Evolutionary conservation across 352 stramenopile species (phyloP).

Genomic region (Phytophthora agathidicida): DNA sequence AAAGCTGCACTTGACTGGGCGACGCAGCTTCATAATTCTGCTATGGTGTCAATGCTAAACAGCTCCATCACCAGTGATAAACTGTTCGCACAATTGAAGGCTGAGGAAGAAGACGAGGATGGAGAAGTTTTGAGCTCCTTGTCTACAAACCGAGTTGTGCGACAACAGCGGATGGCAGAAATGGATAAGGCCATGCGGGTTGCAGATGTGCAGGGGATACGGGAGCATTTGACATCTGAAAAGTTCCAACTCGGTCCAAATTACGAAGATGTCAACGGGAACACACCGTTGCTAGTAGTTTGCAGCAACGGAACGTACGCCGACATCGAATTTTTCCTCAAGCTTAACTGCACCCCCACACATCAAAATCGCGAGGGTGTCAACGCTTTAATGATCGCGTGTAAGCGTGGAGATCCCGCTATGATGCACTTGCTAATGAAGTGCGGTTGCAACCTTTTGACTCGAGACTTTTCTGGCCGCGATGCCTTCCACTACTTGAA

Average conservation of each 20-base stretch:
- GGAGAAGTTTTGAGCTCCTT: constrained; percentile 12
- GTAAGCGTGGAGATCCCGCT: constrained; percentile 42
- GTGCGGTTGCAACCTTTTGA: constrained; percentile 41
- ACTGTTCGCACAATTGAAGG: constrained; percentile 43
- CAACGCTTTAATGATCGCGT: constrained; percentile 53
- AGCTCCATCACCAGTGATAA: constrained; percentile 20
- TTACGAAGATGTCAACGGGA: constrained; percentile 49
- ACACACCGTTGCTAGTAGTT: constrained; percentile 49
- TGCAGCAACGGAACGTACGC: constrained; percentile 28
- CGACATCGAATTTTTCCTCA: constrained; percentile 48
- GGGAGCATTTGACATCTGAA: constrained; percentile 42
- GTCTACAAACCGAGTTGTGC: constrained; percentile 20
- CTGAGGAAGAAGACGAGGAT: constrained; percentile 47
- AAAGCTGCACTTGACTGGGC: constrained; percentile 48
- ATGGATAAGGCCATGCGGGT: constrained; percentile 49
- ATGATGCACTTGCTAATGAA: constrained; percentile 50
- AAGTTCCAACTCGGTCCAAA: constrained; percentile 48
- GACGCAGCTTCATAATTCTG: constrained; percentile 22
- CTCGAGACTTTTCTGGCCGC: constrained; percentile 49
- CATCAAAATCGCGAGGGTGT: constrained; percentile 56
- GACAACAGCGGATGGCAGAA: constrained; percentile 18
- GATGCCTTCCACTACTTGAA: constrained; percentile 52
- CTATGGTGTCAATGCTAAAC: constrained; percentile 41
- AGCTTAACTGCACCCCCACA: constrained; percentile 42
- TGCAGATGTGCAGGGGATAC: constrained; percentile 35